Conservation (phyloP, 768 basidiomycete species). For the Lentinula detonsa region DNA sequence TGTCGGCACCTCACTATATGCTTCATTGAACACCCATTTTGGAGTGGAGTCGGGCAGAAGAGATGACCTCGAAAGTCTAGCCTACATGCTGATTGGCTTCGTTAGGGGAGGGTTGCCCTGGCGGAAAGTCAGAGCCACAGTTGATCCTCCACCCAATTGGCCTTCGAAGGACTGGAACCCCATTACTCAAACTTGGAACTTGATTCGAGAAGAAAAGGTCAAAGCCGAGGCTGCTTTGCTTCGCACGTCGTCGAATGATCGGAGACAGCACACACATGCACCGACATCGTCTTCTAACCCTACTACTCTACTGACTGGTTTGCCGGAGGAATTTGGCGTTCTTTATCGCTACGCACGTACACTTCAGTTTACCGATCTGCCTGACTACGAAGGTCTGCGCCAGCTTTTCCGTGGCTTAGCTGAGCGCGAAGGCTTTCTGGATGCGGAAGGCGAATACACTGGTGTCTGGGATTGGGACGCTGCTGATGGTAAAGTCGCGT, state of each 20-base stretch:
- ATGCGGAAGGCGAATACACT: constrained; percentile 31
- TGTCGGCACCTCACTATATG: constrained; percentile 74
- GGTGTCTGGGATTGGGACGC: constrained; percentile 31
- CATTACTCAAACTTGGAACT: constrained; percentile 67
- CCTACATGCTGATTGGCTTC: constrained; percentile 83
- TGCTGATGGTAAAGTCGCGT: constrained; percentile 4
- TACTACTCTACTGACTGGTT: constrained; percentile 19
- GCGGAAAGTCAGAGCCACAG: constrained; percentile 62
- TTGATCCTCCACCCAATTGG: constrained; percentile 15
- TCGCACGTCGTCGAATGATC: constrained; percentile 73
- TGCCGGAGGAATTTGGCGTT: constrained; percentile 55
- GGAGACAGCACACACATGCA: constrained; percentile 20
- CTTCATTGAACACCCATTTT: constrained; percentile 69
- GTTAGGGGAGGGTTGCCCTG: constrained; percentile 73
- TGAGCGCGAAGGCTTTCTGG: constrained; percentile 42
- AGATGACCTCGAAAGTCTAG: constrained; percentile 74
- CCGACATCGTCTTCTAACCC: not conserved
- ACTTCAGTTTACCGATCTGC: constrained; percentile 83
- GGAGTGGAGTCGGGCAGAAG: constrained; percentile 70
- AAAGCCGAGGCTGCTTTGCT: constrained; percentile 63
- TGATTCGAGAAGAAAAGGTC: constrained; percentile 70
- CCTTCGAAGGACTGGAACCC: constrained; percentile 33
- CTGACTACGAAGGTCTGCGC: constrained; percentile 81
- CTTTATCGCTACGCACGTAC: constrained; percentile 68
- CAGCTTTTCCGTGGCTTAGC: constrained; percentile 62